Conservation (phyloP, 352 stramenopile species). For the Hyaloperonospora brassicae region DNA sequence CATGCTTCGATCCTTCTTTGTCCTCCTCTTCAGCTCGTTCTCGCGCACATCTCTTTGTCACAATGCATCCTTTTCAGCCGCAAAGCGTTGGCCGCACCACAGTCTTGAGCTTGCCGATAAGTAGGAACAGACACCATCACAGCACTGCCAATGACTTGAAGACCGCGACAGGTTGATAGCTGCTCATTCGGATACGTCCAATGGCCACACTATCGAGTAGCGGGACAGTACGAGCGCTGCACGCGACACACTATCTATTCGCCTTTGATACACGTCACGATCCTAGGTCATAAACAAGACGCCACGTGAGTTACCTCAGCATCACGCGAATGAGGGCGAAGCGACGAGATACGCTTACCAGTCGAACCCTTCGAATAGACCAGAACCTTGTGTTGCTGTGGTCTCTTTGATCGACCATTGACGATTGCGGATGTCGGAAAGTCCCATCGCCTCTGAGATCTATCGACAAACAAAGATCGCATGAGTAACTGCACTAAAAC, state of each 20-base stretch:
- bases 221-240: slow-evolving; percentile 1
- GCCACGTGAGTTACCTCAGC: slow-evolving; percentile 5
- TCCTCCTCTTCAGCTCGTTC: too few relatives aligned
- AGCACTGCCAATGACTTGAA: too few relatives aligned
- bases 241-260: slow-evolving; percentile 34
- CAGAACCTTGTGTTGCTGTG: slow-evolving; percentile 94
- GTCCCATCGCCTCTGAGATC: slow-evolving; percentile 96
- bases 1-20: too few relatives aligned
- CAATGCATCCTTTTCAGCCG: too few relatives aligned
- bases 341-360: slow-evolving; percentile 57
- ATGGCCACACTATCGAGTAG: slow-evolving; percentile 6
- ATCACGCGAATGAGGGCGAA: too few relatives aligned
- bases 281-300: slow-evolving; percentile 35
- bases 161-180: too few relatives aligned
- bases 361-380: slow-evolving; percentile 99
- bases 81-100: too few relatives aligned
- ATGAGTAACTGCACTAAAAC: slow-evolving; percentile 2
- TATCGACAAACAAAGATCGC: slow-evolving; percentile 20
- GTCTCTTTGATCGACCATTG: slow-evolving; percentile 99
- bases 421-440: slow-evolving; percentile 97
- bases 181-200: neutral
- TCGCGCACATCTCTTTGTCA: too few relatives aligned
- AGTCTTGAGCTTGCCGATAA: too few relatives aligned
- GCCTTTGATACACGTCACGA: slow-evolving; percentile 86
- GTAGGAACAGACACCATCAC: too few relatives aligned